phyloP scores from a whole-genome alignment of 2,329 filamentous ascomycete genomes.

The Ceratocystis papillata region DNA sequence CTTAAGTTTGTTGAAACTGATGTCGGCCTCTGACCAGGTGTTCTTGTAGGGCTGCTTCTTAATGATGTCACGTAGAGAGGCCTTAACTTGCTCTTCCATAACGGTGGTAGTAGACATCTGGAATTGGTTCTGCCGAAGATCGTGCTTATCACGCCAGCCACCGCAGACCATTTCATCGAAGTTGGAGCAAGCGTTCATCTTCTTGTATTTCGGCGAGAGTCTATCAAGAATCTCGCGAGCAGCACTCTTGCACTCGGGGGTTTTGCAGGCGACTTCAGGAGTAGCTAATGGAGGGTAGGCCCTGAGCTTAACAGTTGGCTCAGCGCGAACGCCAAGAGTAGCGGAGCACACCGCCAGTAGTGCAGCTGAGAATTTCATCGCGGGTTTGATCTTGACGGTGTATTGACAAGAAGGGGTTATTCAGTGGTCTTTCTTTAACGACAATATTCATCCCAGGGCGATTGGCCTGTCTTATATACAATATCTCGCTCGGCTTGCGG shows the following conservation, averaged over 20 bases:
- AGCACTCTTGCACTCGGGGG: slow-evolving; percentile 29
- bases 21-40: slow-evolving; percentile 22
- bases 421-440: neutral
- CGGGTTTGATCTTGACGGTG: neutral
- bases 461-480: neutral
- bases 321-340: neutral
- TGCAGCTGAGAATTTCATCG: neutral
- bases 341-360: neutral
- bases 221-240: slow-evolving; percentile 30
- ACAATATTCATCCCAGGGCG: neutral
- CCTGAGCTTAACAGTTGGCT: neutral
- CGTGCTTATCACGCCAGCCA: slow-evolving; percentile 53
- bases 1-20: slow-evolving; percentile 50
- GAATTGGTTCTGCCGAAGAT: slow-evolving; percentile 53
- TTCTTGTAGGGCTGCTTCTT: slow-evolving; percentile 44
- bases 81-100: slow-evolving; percentile 50
- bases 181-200: slow-evolving; percentile 56
- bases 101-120: slow-evolving; percentile 49
- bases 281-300: neutral
- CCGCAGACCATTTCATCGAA: slow-evolving; percentile 59
- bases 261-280: slow-evolving; percentile 24
- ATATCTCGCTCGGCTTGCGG: no score
- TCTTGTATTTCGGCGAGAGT: slow-evolving; percentile 39
- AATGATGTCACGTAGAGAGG: slow-evolving; percentile 50
- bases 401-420: neutral